Base-by-base conservation (phyloP, 2,329 filamentous ascomycete species). In the Fusarium falciforme region DNA sequence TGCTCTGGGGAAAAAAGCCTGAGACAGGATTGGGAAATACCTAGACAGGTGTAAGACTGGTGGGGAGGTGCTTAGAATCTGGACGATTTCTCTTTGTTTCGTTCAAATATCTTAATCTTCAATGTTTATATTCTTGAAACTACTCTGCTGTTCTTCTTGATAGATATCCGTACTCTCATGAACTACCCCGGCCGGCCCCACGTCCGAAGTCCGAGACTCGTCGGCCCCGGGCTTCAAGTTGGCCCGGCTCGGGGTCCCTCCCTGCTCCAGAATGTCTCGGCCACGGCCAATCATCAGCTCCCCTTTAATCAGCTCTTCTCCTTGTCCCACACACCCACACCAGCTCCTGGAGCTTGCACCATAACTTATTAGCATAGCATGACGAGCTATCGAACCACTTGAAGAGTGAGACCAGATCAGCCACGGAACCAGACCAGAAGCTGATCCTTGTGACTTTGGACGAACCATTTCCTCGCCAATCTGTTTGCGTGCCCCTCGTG, bases 371-470 rank as follows among this genome's bases (percentile, higher is more conserved):
- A 68, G 44, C 72, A 71, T 75, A 54, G 66, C 62, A 76, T 76
- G 70, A 67, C 67, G 65, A 73, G 70, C 63, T 44, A 75, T 75
- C 72, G 72, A 75, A 75, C 72, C 72, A 75, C 58, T 57, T 20
- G 11, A 6, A 65, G 40, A 72, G 73, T 67, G 72, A 75, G 72
- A 65, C 57, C 54, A 65, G 52, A 38, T 54, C 61, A 55, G n/a
- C 27, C 25, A 35, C 57, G 6, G 42, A 61, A 35, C 29, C 59
- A 74, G 60, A 61, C 71, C 72, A 74, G 65, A 72, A 66, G 57
- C 57, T 52, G 55, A 59, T 44, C 68, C 36, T 54, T 75, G 72
- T 74, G 72, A 69, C 58, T 54, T 64, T 73, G 57, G 71, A 74
- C 71, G 71, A 54, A 67, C 71, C 29, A 65, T 65, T 64, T 36